Base-by-base conservation (phyloP, 2,329 filamentous ascomycete genomes). In the Nothophaeocryptopus gaeumannii region DNA sequence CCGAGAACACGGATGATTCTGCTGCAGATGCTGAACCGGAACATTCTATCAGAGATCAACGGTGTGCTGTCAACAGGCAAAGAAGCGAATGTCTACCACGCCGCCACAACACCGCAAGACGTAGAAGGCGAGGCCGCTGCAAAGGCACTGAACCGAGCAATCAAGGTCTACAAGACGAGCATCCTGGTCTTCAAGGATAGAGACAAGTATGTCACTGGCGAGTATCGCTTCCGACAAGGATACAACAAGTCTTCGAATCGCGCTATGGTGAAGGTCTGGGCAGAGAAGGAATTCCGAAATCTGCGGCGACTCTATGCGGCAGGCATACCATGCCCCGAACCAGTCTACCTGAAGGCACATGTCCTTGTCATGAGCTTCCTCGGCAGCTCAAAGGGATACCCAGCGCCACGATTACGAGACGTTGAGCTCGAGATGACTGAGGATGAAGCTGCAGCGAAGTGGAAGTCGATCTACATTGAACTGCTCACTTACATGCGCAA, bases 161-260 rank as follows among this genome's bases (percentile, higher is more conserved):
- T 97, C 77, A 99, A 99, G 74, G 89, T 99, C 43, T 99, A 99
- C 82, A 99, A 99, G 79, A 99, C 93, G 7, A 88, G 88, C 47
- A 99, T 99, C 58, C 76, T 99, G 30, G 90, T 95, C 16, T 99
- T 99, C 82, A 97, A 97, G 74, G 93, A 99, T 72, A 82, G 93
- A 51, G 91, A 96, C 72, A 86, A 90, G 64, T 99, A 99, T 71
- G 93, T 99, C 55, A 87, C 86, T 1, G 93, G 93, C 58, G 93
- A 99, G 72, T 90, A 91, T 72, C 80, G 93, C 16, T 99, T 99
- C 77, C 83, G 89, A 60, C 80, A 84, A 54, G 92, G 92, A 42
- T 93, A 92, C 67, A 93, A 92, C 73, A 97, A 96, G 76, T 87
- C 87, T 59, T 95, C 90, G 72, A 96, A 90, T 74, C 83, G 91